Evolutionary conservation across 2,329 filamentous ascomycete genomes (phyloP), one percentile per base, ranked within the genome.

Genomic region (Xylariaceae sp.): DNA sequence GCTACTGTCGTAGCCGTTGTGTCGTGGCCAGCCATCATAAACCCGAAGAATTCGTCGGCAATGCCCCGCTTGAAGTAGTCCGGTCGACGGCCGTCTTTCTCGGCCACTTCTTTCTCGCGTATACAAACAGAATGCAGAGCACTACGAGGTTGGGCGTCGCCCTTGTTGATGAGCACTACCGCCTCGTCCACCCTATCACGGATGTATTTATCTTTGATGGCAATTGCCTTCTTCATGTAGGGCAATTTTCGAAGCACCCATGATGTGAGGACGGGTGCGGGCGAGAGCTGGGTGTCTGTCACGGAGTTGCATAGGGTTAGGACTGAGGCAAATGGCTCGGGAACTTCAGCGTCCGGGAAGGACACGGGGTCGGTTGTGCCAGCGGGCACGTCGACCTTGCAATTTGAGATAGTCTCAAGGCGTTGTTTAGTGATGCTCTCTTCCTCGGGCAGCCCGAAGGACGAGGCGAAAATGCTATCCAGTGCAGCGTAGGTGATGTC

Each of bases 71-170:
- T 53, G 31, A 54, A 49, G 47, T 64, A 66, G 1, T 48, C 46
- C 0, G 66, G 65, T 17, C n/a, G 7, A 18, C 66, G 64, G 22
- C 54, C 60, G 17, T 63, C 61, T 51, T 66, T 66, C 2, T 41
- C 49, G 1, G 66, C 62, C 13, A 66, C 39, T 3, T 61, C 56
- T n/a, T 49, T 57, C 58, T 72, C 71, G 31, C 68, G 63, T 7
- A 65, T 50, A 9, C 71, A 50, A 6, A 72, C 64, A 0, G 63
- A 63, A 50, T 72, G 65, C 1, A 71, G 48, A 9, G 69, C 69
- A 33, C 60, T 69, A 14, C 50, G 57, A 12, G 63, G 58, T 11
- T 60, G 46, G 1, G 39, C 9, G 41, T 64, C 50, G 1, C 59
- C 60, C 1, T 34, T 41, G 1, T 60, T 31, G 45, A 69, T 63